Conservation (phyloP, 2,329 filamentous ascomycete genomes). For the Beauveria asiatica region DNA sequence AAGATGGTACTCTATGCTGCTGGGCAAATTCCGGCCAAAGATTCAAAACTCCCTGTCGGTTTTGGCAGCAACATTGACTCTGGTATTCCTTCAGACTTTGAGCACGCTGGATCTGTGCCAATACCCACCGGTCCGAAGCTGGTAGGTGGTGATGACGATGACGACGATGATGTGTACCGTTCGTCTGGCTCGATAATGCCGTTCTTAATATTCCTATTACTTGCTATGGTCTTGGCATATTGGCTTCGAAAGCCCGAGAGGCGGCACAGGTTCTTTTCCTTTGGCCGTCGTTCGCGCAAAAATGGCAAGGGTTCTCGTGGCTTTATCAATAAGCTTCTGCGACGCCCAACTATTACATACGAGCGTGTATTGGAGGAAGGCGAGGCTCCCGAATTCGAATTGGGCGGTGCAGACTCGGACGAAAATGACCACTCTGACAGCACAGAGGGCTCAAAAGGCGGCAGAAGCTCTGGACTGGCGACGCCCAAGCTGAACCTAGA, state of each 20-base stretch:
- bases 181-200: conserved; percentile 63
- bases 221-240: conserved; percentile 61
- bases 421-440: conserved; percentile 57
- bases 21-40: conserved; percentile 67
- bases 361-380: conserved; percentile 83
- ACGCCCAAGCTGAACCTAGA: conserved; percentile 54
- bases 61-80: conserved; percentile 77
- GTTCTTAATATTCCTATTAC: conserved; percentile 48
- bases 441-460: conserved; percentile 46
- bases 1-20: conserved; percentile 95
- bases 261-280: conserved; percentile 32
- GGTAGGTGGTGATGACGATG: conserved; percentile 24
- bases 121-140: conserved; percentile 17
- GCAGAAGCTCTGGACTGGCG: conserved; percentile 56
- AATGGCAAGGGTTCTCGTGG: conserved; percentile 37
- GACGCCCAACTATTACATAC: conserved; percentile 51
- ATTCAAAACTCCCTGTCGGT: conserved; percentile 62
- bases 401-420: conserved; percentile 57
- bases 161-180: conserved; percentile 51
- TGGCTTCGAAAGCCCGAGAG: conserved; percentile 74
- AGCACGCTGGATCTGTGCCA: conserved; percentile 60
- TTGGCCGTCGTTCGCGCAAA: conserved; percentile 26
- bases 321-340: conserved; percentile 58
- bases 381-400: conserved; percentile 65
- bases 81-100: conserved; percentile 66